A percentile compares a stretch with the other conserved stretches of the same genome.
Conservation (phyloP, 2,329 filamentous ascomycete genomes). For the Ophidiomyces ophidiicola region DNA sequence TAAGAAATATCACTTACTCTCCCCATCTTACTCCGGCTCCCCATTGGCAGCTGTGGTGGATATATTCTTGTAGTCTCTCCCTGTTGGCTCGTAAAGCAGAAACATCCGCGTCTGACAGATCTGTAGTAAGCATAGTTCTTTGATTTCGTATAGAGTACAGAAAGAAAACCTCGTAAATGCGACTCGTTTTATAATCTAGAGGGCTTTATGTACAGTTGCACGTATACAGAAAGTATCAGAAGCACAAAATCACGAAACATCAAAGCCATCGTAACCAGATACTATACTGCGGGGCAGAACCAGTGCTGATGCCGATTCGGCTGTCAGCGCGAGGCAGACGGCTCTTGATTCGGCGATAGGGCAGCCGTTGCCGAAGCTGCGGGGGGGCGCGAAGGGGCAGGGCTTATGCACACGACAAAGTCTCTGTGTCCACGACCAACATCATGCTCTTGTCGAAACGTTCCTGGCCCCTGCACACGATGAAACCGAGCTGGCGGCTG, state of each 20-base stretch:
- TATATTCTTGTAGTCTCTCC: conserved; percentile 48
- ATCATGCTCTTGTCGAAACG: not conserved
- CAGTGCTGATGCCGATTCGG: too few species aligned
- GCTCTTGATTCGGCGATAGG: too few species aligned
- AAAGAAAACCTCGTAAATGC: not conserved
- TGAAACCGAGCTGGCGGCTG: too few species aligned
- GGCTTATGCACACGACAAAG: conserved; percentile 1
- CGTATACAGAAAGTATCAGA: too few species aligned
- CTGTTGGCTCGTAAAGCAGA: conserved; percentile 46
- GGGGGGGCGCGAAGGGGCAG: not conserved
- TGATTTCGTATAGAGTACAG: not conserved
- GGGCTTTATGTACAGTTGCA: too few species aligned
- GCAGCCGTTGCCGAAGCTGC: conserved; percentile 1
- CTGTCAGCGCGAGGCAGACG: too few species aligned
- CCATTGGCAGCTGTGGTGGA: conserved; percentile 56
- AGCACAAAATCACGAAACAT: too few species aligned
- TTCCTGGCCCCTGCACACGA: too few species aligned
- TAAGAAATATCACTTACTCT: conserved; percentile 38
- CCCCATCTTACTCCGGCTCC: conserved; percentile 56
- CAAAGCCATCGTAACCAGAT: too few species aligned
- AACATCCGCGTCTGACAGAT: conserved; percentile 41
- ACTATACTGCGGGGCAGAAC: too few species aligned
- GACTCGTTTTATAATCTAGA: too few species aligned
- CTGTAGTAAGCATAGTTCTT: conserved; percentile 27
- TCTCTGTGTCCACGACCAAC: conserved; percentile 1